Conservation (phyloP, 192 early-diverging fungal species). For the Pilobolus umbonatus region DNA sequence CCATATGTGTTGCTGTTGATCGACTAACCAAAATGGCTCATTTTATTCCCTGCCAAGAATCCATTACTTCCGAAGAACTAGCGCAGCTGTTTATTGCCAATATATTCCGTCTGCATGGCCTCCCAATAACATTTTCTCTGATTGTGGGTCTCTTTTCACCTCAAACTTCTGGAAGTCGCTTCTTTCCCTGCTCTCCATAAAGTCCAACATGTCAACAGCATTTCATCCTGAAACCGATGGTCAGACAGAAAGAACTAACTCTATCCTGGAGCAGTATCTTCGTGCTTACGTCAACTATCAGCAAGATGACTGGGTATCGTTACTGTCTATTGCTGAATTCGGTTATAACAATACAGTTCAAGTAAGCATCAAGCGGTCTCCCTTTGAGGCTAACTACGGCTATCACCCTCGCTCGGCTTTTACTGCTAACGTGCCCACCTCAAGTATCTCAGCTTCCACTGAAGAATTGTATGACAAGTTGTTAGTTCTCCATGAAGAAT, state of each 20-base stretch:
- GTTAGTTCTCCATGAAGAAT: too few relatives aligned
- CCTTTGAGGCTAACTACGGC: slow-evolving; percentile 31
- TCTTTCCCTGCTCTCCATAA: slow-evolving; percentile 11
- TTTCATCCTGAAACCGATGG: slow-evolving; percentile 33
- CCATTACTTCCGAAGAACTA: slow-evolving; percentile 8
- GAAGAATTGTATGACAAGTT: too few relatives aligned
- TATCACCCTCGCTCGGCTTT: too few relatives aligned
- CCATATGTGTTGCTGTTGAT: slow-evolving; percentile 48
- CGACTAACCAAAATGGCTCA: slow-evolving; percentile 34
- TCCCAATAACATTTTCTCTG: slow-evolving; percentile 44
- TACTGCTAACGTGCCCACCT: too few relatives aligned
- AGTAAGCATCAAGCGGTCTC: slow-evolving; percentile 22
- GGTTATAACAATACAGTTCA: slow-evolving; percentile 46
- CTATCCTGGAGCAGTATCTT: slow-evolving; percentile 14
- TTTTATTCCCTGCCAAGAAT: slow-evolving; percentile 14
- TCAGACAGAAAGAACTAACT: slow-evolving; percentile 21
- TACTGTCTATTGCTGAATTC: slow-evolving; percentile 38
- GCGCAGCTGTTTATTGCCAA: slow-evolving; percentile 21
- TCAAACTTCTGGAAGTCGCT: slow-evolving; percentile 32
- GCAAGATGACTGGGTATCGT: slow-evolving; percentile 40
- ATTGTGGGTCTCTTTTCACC: slow-evolving; percentile 41
- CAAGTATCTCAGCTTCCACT: too few relatives aligned
- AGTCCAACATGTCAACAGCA: slow-evolving; percentile 27
- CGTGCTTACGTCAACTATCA: slow-evolving; percentile 3
- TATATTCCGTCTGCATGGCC: slow-evolving; percentile 28